Conservation (phyloP, 2,329 filamentous ascomycete genomes). For the Aspergillus tanneri region DNA sequence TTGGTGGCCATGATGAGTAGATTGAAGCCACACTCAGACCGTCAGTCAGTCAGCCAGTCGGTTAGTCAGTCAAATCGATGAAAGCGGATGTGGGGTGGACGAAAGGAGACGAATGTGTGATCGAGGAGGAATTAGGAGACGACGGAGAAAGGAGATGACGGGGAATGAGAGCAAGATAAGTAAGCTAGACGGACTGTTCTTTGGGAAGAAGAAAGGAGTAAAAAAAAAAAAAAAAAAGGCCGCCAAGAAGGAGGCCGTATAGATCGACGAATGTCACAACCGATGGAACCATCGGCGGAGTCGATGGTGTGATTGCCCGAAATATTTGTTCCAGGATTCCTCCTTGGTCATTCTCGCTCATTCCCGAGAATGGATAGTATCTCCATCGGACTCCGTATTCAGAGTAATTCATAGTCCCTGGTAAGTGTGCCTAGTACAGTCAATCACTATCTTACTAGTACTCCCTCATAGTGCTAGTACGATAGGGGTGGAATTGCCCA, state of each 20-base stretch:
- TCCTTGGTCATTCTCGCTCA: background rate
- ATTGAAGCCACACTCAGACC: background rate
- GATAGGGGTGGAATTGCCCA: background rate
- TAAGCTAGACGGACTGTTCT: no score
- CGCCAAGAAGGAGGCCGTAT: conserved; percentile 18
- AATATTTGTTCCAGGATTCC: background rate
- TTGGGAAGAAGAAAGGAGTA: conserved; percentile 6
- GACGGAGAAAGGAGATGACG: conserved; percentile 6
- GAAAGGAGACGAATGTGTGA: no score
- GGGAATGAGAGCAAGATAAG: conserved; percentile 5
- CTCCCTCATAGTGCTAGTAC: no score
- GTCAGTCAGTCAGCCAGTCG: no score
- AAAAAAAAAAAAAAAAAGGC: conserved; percentile 24
- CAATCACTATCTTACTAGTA: no score
- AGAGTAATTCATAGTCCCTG: no score
- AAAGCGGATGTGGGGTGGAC: no score
- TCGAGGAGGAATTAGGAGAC: no score
- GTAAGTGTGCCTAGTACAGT: no score
- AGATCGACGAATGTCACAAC: conserved; percentile 22
- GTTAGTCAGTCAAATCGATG: no score
- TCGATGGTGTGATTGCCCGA: conserved; percentile 25
- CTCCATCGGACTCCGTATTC: no score
- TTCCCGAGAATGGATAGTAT: no score
- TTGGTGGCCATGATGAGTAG: conserved; percentile 39
- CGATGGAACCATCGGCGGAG: conserved; percentile 25